Conservation (phyloP, 805 yeast genomes). For the Yarrowia keelungensis region DNA sequence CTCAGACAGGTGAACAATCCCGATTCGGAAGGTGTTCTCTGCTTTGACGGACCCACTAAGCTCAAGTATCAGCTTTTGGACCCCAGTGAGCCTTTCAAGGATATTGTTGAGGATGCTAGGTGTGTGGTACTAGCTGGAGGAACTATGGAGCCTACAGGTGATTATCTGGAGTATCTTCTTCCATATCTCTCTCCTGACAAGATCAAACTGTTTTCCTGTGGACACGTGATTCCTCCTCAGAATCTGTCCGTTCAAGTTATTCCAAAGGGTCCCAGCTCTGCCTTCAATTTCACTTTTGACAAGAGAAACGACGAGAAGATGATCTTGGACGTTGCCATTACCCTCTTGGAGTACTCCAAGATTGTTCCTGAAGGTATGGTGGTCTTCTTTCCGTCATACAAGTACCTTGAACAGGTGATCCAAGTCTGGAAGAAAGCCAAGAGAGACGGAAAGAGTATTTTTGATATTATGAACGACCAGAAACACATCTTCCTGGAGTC, state of each 20-base stretch:
- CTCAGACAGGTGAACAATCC: conserved; percentile 73
- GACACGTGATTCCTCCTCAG: conserved; percentile 78
- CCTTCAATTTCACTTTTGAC: conserved; percentile 72
- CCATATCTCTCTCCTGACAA: conserved; percentile 58
- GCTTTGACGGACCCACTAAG: conserved; percentile 58
- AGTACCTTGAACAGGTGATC: conserved; percentile 63
- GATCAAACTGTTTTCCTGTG: conserved; percentile 70
- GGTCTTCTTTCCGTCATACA: conserved; percentile 84
- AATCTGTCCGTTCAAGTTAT: conserved; percentile 70
- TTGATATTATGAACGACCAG: conserved; percentile 49
- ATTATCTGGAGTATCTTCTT: conserved; percentile 68
- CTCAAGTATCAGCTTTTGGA: conserved; percentile 78
- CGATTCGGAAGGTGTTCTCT: conserved; percentile 77
- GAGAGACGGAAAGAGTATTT: conserved; percentile 39
- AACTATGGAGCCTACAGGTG: conserved; percentile 88
- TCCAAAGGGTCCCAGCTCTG: conserved; percentile 44
- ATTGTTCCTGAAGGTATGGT: conserved; percentile 78
- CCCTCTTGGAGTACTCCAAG: conserved; percentile 54
- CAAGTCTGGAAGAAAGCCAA: conserved; percentile 58
- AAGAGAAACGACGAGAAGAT: conserved; percentile 59
- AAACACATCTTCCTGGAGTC: conserved; percentile 62
- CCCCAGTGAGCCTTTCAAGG: conserved; percentile 73
- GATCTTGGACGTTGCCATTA: conserved; percentile 59
- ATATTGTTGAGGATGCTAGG: conserved; percentile 66
- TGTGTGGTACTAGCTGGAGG: conserved; percentile 91